Conservation (phyloP, 345 rosid species). For the Eucalyptus leucophloia region DNA sequence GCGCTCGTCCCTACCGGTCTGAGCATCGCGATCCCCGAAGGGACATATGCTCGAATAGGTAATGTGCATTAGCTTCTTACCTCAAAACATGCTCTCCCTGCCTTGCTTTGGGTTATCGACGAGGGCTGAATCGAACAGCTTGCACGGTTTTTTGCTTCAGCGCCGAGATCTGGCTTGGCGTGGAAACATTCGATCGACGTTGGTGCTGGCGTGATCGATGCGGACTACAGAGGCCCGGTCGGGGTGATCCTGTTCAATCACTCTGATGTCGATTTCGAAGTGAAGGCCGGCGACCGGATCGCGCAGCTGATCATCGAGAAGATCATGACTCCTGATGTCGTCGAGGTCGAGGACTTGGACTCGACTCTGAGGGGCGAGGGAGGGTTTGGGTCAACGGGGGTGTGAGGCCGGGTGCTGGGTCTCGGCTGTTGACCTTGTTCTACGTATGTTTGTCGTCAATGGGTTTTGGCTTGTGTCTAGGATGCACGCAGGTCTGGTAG, state of each 20-base stretch:
- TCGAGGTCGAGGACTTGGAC: constrained; percentile 69
- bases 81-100: not conserved
- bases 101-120: not conserved
- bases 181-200: constrained; percentile 80
- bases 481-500: not conserved
- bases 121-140: not conserved
- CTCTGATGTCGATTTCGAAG: constrained; percentile 51
- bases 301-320: constrained; percentile 70
- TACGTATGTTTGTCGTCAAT: not conserved
- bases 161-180: constrained; percentile 72
- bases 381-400: constrained; percentile 84
- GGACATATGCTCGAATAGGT: constrained; percentile 78
- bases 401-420: not conserved
- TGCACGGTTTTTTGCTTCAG: not conserved
- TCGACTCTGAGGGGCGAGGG: constrained; percentile 61
- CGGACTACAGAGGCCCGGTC: constrained; percentile 72
- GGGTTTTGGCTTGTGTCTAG: not conserved
- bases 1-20: constrained; percentile 71
- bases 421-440: not conserved
- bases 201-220: constrained; percentile 76
- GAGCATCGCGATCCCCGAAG: constrained; percentile 55
- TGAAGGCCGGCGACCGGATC: constrained; percentile 50
- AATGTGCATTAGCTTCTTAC: not conserved
- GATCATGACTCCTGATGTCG: constrained; percentile 52
- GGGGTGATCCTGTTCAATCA: constrained; percentile 68